phyloP scores from a whole-genome alignment of 2,329 filamentous ascomycete genomes.

The Exophiala lecanii-corni region DNA sequence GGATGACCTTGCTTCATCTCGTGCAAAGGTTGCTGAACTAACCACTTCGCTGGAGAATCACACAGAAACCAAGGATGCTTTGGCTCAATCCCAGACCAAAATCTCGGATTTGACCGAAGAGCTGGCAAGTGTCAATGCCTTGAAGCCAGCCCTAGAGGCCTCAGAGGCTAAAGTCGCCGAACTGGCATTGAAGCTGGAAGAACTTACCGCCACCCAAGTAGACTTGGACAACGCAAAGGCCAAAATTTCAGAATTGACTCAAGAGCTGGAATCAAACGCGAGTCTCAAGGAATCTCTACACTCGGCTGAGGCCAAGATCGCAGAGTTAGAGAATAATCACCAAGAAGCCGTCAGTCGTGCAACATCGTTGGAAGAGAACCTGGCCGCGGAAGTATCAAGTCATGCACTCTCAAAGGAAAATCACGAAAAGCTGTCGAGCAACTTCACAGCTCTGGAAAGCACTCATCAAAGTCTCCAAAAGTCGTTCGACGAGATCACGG shows the following conservation, averaged over 20 bases:
- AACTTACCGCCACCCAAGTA: slow-evolving; percentile 9
- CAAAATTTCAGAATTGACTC: slow-evolving; percentile 10
- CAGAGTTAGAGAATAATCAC: slow-evolving; percentile 9
- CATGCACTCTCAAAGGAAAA: slow-evolving; percentile 8
- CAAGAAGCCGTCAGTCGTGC: slow-evolving; percentile 6
- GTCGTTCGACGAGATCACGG: slow-evolving; percentile 12
- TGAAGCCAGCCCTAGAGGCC: slow-evolving; percentile 11
- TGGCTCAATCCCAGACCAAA: slow-evolving; percentile 10
- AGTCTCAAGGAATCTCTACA: slow-evolving; percentile 5
- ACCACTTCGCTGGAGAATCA: slow-evolving; percentile 10
- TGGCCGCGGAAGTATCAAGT: slow-evolving; percentile 5
- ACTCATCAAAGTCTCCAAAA: slow-evolving; percentile 7
- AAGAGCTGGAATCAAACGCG: slow-evolving; percentile 7
- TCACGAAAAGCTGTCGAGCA: slow-evolving; percentile 7
- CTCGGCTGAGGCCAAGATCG: slow-evolving; percentile 9
- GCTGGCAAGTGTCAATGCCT: slow-evolving; percentile 6
- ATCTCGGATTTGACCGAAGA: slow-evolving; percentile 12
- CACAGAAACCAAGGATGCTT: slow-evolving; percentile 8
- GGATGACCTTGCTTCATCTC: slow-evolving; percentile 11
- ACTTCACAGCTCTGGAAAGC: slow-evolving; percentile 4
- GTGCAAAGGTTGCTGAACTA: slow-evolving; percentile 14
- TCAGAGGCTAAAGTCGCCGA: slow-evolving; percentile 14
- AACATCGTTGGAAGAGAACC: slow-evolving; percentile 7
- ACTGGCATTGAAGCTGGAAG: slow-evolving; percentile 13
- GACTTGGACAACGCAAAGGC: slow-evolving; percentile 12